Conservation (phyloP, 257 asterid species). For the Leptodermis oblonga region DNA sequence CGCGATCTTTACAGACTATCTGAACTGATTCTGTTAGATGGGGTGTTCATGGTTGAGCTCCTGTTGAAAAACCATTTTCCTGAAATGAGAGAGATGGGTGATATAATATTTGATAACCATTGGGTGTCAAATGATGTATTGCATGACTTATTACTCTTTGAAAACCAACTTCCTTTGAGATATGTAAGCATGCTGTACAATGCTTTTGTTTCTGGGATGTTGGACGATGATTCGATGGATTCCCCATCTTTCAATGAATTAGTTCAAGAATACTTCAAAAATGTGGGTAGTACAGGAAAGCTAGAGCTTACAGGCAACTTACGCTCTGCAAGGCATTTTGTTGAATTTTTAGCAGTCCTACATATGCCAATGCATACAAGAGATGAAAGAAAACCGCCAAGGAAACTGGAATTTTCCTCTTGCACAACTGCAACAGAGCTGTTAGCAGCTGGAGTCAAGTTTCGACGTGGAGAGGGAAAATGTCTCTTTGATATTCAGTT, state of each 20-base stretch:
- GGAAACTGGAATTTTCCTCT: constrained; percentile 10
- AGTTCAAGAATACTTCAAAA: constrained; percentile 28
- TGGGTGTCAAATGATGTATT: constrained; percentile 26
- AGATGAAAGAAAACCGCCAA: neutral
- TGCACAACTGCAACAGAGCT: constrained; percentile 32
- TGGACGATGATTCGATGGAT: neutral
- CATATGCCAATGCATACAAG: constrained; percentile 10
- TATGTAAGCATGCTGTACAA: neutral
- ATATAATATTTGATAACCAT: constrained; percentile 20
- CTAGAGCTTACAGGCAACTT: neutral
- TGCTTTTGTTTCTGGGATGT: neutral
- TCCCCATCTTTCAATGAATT: constrained; percentile 22
- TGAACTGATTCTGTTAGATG: constrained; percentile 24
- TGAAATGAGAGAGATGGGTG: constrained; percentile 23
- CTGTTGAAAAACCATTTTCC: constrained; percentile 18
- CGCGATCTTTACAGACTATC: neutral
- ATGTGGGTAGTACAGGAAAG: constrained; percentile 21
- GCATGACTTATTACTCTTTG: constrained; percentile 24
- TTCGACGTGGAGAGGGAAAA: neutral
- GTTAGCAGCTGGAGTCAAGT: constrained; percentile 25
- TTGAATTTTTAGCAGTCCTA: constrained; percentile 22
- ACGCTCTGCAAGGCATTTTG: constrained; percentile 19
- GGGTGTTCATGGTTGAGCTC: constrained; percentile 24
- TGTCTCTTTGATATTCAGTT: constrained; percentile 21
- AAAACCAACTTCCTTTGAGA: constrained; percentile 31